Conservation (phyloP, 305 asterid genomes). For the Fraxinus latifolia region DNA sequence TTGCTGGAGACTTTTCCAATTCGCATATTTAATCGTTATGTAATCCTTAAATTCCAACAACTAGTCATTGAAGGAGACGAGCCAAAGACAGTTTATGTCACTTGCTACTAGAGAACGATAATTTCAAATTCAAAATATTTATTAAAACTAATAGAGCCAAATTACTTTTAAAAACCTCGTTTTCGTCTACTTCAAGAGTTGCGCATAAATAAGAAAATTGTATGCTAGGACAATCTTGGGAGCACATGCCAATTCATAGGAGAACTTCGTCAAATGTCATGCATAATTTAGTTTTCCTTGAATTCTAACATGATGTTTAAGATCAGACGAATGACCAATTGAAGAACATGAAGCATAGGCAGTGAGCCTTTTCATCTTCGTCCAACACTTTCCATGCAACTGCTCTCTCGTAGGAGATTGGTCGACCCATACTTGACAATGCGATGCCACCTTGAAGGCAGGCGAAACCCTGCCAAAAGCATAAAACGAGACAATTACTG, state of each 20-base stretch:
- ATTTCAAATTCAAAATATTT: neutral
- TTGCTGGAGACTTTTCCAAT: too few species aligned
- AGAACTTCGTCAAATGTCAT: constrained; percentile 18
- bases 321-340: constrained; percentile 84
- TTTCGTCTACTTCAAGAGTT: neutral
- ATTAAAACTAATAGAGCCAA: neutral
- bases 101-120: neutral
- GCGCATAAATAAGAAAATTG: neutral
- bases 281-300: neutral
- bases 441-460: constrained; percentile 81
- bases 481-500: neutral
- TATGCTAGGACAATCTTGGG: neutral
- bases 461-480: constrained; percentile 58
- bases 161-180: neutral
- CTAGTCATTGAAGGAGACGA: neutral
- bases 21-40: neutral
- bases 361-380: constrained; percentile 79
- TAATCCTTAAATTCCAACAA: neutral
- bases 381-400: constrained; percentile 94
- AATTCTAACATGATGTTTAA: constrained; percentile 16
- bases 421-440: constrained; percentile 85
- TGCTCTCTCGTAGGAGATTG: constrained; percentile 75
- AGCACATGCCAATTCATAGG: constrained; percentile 1
- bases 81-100: neutral
- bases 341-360: constrained; percentile 79